A percentile compares a stretch with the other conserved stretches of the same genome.
phyloP scores from a whole-genome alignment of 2,329 filamentous ascomycete genomes.

The Penicillium sp. region DNA sequence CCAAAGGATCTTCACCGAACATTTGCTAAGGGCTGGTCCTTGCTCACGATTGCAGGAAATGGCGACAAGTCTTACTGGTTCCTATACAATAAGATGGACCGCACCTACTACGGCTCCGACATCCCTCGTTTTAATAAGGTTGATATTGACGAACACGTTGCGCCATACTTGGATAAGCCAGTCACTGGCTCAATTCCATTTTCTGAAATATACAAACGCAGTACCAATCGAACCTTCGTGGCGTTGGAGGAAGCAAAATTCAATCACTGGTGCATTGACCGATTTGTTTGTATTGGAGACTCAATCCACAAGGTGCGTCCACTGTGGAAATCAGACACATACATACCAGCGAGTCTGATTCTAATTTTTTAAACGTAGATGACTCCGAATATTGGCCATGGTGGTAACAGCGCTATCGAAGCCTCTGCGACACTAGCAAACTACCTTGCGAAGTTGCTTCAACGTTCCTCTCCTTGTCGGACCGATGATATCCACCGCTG shows the following conservation, averaged over 20 bases:
- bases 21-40: conserved; percentile 1
- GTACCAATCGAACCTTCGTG: background rate
- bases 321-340: background rate
- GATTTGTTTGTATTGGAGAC: conserved; percentile 12
- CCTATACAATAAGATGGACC: conserved; percentile 8
- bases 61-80: conserved; percentile 12
- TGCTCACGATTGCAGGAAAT: conserved; percentile 7
- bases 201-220: background rate
- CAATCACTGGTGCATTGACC: conserved; percentile 3
- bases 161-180: background rate
- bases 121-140: conserved; percentile 4
- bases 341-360: background rate
- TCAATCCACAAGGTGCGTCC: conserved; percentile 11
- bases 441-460: background rate
- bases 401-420: conserved; percentile 16
- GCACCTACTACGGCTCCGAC: background rate
- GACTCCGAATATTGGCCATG: conserved; percentile 15
- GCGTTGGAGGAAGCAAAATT: conserved; percentile 10
- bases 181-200: background rate
- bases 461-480: too few relatives aligned
- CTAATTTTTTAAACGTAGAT: conserved; percentile 1
- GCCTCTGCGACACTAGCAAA: conserved; percentile 9
- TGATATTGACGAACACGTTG: background rate
- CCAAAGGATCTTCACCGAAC: conserved; percentile 3
- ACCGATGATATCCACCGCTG: too few relatives aligned